Evolutionary conservation across 2,329 filamentous ascomycete species (phyloP), one percentile per base, ranked within the genome.

Genomic region (Cadophora sp.): DNA sequence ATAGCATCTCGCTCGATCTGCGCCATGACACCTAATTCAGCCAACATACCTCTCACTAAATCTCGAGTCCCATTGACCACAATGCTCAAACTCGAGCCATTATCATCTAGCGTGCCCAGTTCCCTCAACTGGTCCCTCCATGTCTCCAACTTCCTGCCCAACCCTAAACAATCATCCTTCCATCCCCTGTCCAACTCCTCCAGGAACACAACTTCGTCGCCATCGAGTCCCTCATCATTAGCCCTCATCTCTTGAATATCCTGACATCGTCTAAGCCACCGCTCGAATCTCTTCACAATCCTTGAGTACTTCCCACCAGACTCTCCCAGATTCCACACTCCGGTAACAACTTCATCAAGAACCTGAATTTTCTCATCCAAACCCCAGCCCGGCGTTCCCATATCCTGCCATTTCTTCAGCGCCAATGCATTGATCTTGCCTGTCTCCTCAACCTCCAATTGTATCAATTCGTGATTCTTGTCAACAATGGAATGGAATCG

Each of bases 21-120:
- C 65, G 83, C 83, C 89, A 92, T 91, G 68, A 84, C 69, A n/a
- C 78, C 77, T 70, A 92, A 79, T 80, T 91, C 89, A n/a, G 80
- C 81, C 55, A 89, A 77, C 88, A 91, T 91, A 43, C 84, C 86
- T 59, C 80, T 75, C 14, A 90, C 82, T 55, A 91, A 77, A 19
- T 73, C 75, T 26, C 81, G 77, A 65, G 83, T 86, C 2, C 81
- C 83, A 7, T 76, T 77, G 48, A 91, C 76, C 71, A 88, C 82
- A 31, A 79, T 77, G 26, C 75, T 79, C 65, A 90, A 74, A 68
- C 82, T 86, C 34, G 79, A 77, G 62, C 78, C 69, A 7, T 40
- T 68, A 7, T 58, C 55, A 65, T 68, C 72, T 62, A 62, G 61
- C 3, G 73, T 73, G n/a, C 81, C 83, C 4, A 90, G 74, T 29